Evolutionary conservation across 192 early-diverging fungal species (phyloP), one percentile per base, ranked within the genome.

Genomic region (Podila verticillata): DNA sequence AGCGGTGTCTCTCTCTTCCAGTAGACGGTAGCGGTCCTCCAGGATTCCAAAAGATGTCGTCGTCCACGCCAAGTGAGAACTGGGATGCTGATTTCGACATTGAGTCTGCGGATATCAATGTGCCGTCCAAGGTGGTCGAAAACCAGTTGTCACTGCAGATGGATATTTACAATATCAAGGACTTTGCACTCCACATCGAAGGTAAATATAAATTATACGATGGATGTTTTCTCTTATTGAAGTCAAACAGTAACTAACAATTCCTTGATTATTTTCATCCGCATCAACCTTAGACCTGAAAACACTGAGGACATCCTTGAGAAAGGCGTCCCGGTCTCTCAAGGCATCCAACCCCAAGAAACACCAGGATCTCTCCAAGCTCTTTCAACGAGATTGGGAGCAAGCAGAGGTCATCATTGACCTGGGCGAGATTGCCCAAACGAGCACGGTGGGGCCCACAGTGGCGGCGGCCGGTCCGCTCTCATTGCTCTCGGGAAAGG

Each of bases 41-140:
- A 35, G 56, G 74, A 20, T 59, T 72, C 6, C 28, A 64, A n/a
- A 75, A 63, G 35, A 66, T 73, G 34, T 58, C 63, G 12, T 63
- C 62, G 66, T 49, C 70, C 3, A 70, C 70, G 4, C 66, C 78
- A 9, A 77, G 79, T 29, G 83, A 84, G 61, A 79, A 68, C 62
- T 84, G 83, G 83, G 83, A 84, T 65, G 83, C 75, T 44, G 78
- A 82, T 48, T 84, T 82, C 66, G 83, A 78, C 54, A 65, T 82
- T 47, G 75, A 68, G 8, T 62, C 57, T 0, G 35, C 57, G 7
- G 79, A 78, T n/a, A 73, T 84, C 28, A 72, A 66, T 48, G 83
- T 84, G 48, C 83, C 83, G 2, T 57, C 47, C 19, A 48, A 61
- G 49, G 83, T 84, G 22, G 74, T 73, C 19, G 83, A 84, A 48